Evolutionary conservation across 1,139 yeast species (phyloP).

Genomic region (Yamadazyma songkhlaensis): DNA sequence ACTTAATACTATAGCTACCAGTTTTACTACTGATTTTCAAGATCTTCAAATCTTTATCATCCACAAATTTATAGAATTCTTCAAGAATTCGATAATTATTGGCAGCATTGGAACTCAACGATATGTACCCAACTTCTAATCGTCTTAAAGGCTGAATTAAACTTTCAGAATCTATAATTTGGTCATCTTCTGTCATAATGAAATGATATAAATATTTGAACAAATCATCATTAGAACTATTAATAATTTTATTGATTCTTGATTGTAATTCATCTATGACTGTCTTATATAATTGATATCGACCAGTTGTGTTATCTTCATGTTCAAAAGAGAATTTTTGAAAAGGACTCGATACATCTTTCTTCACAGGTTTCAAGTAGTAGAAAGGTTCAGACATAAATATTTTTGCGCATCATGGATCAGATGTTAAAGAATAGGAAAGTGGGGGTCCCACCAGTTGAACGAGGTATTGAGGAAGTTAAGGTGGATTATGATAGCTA

Average conservation of each 20-base stretch:
- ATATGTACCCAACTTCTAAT: conserved; percentile 44
- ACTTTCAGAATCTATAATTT: neutral
- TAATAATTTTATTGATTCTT: conserved; percentile 24
- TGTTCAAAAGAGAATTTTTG: neutral
- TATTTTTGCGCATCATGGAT: no score
- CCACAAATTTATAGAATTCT: conserved; percentile 31
- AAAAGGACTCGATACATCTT: neutral
- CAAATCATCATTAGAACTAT: conserved; percentile 31
- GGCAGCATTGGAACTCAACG: conserved; percentile 57
- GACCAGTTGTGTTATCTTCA: conserved; percentile 1
- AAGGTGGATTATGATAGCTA: no score
- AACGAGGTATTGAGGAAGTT: no score
- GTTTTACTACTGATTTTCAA: conserved; percentile 41
- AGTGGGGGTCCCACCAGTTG: no score
- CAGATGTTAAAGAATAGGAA: no score
- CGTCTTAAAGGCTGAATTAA: conserved; percentile 14
- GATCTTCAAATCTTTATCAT: conserved; percentile 21
- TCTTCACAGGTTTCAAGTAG: conserved; percentile 1
- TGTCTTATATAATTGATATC: conserved; percentile 39
- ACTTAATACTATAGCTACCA: conserved; percentile 37
- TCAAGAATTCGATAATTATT: conserved; percentile 48
- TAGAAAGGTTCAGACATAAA: conserved; percentile 1
- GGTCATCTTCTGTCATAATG: conserved; percentile 3
- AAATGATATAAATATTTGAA: conserved; percentile 10
- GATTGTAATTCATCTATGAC: conserved; percentile 12